Evolutionary conservation across 805 yeast species (phyloP).

Genomic region (Kodamaea neixiangensis): DNA sequence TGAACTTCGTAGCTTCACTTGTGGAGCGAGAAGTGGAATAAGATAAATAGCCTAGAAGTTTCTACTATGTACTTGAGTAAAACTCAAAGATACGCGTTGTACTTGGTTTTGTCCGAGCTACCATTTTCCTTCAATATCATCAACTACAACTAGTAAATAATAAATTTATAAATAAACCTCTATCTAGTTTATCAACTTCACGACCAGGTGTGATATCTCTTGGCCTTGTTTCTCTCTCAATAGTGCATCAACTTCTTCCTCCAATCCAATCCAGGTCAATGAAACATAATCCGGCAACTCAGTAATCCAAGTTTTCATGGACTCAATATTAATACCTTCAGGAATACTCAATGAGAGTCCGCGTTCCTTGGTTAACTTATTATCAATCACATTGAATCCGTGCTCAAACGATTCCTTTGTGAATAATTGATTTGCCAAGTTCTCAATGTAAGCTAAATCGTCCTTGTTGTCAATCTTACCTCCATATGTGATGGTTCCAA

Average conservation of each 20-base stretch:
- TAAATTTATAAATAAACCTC: not conserved
- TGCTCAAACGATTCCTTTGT: slow-evolving; percentile 37
- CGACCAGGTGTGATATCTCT: slow-evolving; percentile 1
- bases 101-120: no score
- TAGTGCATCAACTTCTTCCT: slow-evolving; percentile 41
- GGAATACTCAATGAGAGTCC: slow-evolving; percentile 43
- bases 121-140: not conserved
- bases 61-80: no score
- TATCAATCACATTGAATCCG: slow-evolving; percentile 44
- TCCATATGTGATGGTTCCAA: slow-evolving; percentile 64
- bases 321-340: slow-evolving; percentile 39
- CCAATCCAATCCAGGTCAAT: slow-evolving; percentile 54
- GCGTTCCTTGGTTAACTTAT: slow-evolving; percentile 18
- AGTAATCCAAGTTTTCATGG: slow-evolving; percentile 50
- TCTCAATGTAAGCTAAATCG: slow-evolving; percentile 41
- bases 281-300: slow-evolving; percentile 55
- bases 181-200: not conserved
- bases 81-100: no score
- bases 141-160: not conserved
- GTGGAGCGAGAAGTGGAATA: not conserved
- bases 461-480: slow-evolving; percentile 52
- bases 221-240: slow-evolving; percentile 25
- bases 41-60: not conserved
- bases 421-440: slow-evolving; percentile 43
- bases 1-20: not conserved